Base-by-base conservation (phyloP, 1,284 basidiomycete species). In the Cryptococcus maquisensis region DNA sequence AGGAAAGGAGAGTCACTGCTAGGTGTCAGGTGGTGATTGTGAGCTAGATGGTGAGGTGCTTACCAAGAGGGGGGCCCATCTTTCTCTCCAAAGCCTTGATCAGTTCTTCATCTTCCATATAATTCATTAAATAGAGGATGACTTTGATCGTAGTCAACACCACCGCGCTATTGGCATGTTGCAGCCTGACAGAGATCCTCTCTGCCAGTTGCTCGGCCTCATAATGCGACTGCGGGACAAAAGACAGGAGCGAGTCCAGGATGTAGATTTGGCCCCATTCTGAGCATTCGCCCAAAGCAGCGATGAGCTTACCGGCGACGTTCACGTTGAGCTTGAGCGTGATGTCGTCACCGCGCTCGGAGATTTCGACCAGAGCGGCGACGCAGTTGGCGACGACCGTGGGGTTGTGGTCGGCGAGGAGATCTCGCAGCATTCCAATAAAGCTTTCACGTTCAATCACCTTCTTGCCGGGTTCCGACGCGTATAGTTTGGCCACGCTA, bases 261-360 rank as follows among this genome's bases (percentile, higher is more conserved):
- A 99, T 98, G 74, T 98, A 98, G 40, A 98, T 93, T 76, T 98
- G 95, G 1, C 95, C 95, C 96, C 96, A 99, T 76, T 98, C 95
- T 0, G 95, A 97, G 73, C 95, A 98, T 77, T 98, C 96, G 69
- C 96, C 96, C 20, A 98, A 80, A 2, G 95, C 95, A 46, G 97
- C 90, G 52, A 98, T 82, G 6, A 98, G 83, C 73, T 96, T 97
- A 47, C 75, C 75, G 1, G 74, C 72, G 7, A 75, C 73, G 3
- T 71, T 73, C 5, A 69, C 68, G 51, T 73, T 80, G 61, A 66
- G 71, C 63, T 64, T 75, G 61, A 77, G 61, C n/a, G 72, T 68
- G 32, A 76, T 78, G 52, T 82, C 79, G 57, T 93, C 89, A 35
- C 70, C 71, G 26, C 72, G 57, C 28, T 76, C 75, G 10, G 75